Percentiles rank a stretch among this genome's conserved stretches.
phyloP scores from a whole-genome alignment of 2,329 filamentous ascomycete genomes.

The Fusarium pseudograminearum region DNA sequence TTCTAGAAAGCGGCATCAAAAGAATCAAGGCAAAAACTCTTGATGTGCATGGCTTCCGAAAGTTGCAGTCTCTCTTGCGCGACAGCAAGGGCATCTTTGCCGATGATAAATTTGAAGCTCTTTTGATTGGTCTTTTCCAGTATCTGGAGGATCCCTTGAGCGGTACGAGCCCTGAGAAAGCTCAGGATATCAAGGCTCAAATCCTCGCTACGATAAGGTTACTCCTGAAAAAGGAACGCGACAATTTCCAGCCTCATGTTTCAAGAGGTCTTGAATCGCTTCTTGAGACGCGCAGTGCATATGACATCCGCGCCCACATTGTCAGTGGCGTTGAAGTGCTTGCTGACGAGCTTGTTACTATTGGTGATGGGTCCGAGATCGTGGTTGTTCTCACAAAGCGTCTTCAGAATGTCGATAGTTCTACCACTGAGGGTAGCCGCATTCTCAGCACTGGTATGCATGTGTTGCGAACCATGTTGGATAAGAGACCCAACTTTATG shows the following conservation, averaged over 20 bases:
- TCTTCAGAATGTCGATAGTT: conserved; percentile 58
- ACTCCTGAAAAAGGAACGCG: conserved; percentile 75
- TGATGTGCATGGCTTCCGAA: conserved; percentile 85
- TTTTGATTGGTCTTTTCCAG: conserved; percentile 76
- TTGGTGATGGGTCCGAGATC: conserved; percentile 73
- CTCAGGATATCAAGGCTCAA: conserved; percentile 79
- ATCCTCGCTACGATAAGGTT: conserved; percentile 79
- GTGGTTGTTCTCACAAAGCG: conserved; percentile 64
- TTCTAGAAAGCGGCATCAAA: conserved; percentile 79
- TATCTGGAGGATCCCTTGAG: conserved; percentile 74
- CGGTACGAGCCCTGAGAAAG: conserved; percentile 71
- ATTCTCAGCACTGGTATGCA: conserved; percentile 73
- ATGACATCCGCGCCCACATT: conserved; percentile 77
- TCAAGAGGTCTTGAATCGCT: conserved; percentile 75
- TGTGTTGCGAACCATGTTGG: conserved; percentile 70
- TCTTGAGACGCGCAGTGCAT: conserved; percentile 71
- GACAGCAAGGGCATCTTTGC: conserved; percentile 73
- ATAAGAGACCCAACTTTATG: conserved; percentile 60
- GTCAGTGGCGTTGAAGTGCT: conserved; percentile 80
- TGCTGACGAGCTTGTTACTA: conserved; percentile 75
- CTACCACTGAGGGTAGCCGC: conserved; percentile 60
- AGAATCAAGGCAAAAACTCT: conserved; percentile 78
- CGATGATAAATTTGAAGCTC: conserved; percentile 75
- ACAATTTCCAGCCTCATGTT: conserved; percentile 75
- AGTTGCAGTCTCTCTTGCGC: conserved; percentile 79